A percentile compares a stretch with the other conserved stretches of the same genome.
Evolutionary conservation across 2,329 filamentous ascomycete species (phyloP).

Genomic region (Nothophaeocryptopus gaeumannii): DNA sequence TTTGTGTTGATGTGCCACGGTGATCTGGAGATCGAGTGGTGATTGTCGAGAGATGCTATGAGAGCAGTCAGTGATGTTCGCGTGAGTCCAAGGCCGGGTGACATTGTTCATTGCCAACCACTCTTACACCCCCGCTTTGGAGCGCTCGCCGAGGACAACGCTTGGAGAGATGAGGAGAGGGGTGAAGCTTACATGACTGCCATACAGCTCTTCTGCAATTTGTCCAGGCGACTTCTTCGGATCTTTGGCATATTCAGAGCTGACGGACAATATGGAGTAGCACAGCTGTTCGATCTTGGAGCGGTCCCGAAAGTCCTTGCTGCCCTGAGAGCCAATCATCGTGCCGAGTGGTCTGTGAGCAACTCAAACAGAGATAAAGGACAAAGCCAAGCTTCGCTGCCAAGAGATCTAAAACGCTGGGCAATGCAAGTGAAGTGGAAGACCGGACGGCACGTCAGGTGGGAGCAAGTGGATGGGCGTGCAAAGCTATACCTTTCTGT

Average conservation of each 20-base stretch:
- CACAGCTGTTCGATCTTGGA: slow-evolving; percentile 26
- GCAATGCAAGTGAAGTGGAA: slow-evolving; percentile 2
- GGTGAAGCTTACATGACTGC: slow-evolving; percentile 20
- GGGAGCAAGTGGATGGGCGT: background rate
- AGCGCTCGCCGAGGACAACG: slow-evolving; percentile 7
- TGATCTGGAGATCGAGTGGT: slow-evolving; percentile 19
- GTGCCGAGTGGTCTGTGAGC: background rate
- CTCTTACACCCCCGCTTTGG: too few relatives aligned
- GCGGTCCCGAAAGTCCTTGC: slow-evolving; percentile 12
- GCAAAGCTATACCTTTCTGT: background rate
- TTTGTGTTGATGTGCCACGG: slow-evolving; percentile 4
- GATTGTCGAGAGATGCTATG: slow-evolving; percentile 24
- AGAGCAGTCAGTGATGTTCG: background rate
- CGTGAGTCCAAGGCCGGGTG: too few relatives aligned
- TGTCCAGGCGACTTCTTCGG: slow-evolving; percentile 26
- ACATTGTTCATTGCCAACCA: too few relatives aligned
- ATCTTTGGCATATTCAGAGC: slow-evolving; percentile 26
- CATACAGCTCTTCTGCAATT: slow-evolving; percentile 27
- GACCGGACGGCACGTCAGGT: background rate
- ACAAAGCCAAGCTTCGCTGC: slow-evolving; percentile 11
- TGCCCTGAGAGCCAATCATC: slow-evolving; percentile 3
- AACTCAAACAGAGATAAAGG: background rate
- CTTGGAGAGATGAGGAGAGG: background rate
- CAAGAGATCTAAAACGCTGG: slow-evolving; percentile 3
- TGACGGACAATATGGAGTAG: slow-evolving; percentile 23